These are phyloP conservation scores for Mycena vitilis DNA, from an alignment of 768 basidiomycete genomes.

Conservation along the genomic window DNA sequence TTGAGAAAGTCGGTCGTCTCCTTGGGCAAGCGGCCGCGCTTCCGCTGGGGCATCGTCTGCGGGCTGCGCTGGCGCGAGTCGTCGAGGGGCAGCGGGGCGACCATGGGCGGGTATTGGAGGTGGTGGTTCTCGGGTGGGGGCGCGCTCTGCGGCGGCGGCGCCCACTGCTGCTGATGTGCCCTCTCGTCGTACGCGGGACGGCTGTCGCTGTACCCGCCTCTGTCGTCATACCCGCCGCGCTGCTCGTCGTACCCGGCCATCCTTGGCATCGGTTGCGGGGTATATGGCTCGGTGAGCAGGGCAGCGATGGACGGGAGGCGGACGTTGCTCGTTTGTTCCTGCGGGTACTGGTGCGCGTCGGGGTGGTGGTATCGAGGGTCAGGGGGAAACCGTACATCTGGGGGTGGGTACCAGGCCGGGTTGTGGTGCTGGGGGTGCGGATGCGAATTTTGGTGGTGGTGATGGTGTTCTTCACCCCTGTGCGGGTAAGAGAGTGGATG, in stretches of 20 bases:
- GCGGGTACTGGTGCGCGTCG: neutral
- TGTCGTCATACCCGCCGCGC: neutral
- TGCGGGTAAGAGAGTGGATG: slow-evolving; percentile 10
- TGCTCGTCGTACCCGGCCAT: slow-evolving; percentile 17
- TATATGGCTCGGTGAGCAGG: slow-evolving; percentile 33
- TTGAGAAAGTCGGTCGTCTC: slow-evolving; percentile 92
- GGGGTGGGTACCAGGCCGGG: slow-evolving; percentile 8
- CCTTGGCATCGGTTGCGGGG: slow-evolving; percentile 21
- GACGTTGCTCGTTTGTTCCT: slow-evolving; percentile 14
- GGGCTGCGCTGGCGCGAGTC: slow-evolving; percentile 67
- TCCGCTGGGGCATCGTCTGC: slow-evolving; percentile 70
- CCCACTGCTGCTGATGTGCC: neutral
- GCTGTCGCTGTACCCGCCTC: no score
- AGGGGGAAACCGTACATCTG: no score
- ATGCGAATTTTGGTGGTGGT: neutral
- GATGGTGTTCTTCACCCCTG: neutral
- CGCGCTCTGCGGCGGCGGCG: neutral
- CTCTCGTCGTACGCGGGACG: no score
- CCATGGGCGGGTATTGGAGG: slow-evolving; percentile 31
- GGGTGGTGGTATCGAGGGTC: neutral
- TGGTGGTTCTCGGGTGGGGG: slow-evolving; percentile 4
- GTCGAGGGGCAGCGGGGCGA: slow-evolving; percentile 44
- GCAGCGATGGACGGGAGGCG: slow-evolving; percentile 32
- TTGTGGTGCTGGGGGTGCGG: slow-evolving; percentile 1
- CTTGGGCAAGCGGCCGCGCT: slow-evolving; percentile 89